Evolutionary conservation across 1,139 yeast genomes (phyloP), one percentile per base, ranked within the genome.

Genomic region (Nadsonia commutata): DNA sequence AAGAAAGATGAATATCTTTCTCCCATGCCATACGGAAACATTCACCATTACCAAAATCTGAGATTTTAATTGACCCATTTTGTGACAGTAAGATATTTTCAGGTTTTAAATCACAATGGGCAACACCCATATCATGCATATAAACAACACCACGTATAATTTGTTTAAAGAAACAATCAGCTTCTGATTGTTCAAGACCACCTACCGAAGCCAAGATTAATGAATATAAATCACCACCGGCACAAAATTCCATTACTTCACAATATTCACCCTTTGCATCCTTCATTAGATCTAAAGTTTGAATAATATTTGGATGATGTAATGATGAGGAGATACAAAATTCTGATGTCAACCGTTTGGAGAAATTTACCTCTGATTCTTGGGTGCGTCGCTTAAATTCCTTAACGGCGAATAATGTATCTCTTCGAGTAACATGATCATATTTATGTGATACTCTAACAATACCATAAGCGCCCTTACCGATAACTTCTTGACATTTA

Each of bases 11-110:
- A 38, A 88, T 74, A 27, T 83, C 85, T 41, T 71, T 70, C 57
- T 88, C 97, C 96, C 96, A 88, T 0, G 96, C 95, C 86, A 85
- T 85, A 51, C 79, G 79, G 65, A 88, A 88, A 60, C 95, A 86
- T 59, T 86, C 95, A 33, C 94, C 83, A 56, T 84, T 85, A 43
- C 97, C 97, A 58, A 88, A 88, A 65, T 88, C 97, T 2, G 95
- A 85, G 48, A 88, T 83, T 60, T 88, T 88, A 45, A 88, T 64
- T 19, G 74, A 67, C 38, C 97, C 97, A 47, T 72, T 70, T 39
- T 80, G 76, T 1, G 95, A 84, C 42, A 88, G 66, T 42, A 88
- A 65, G 36, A 88, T 63, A 60, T 88, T 88, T 56, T 88, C 97
- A 0, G 97, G 97, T 62, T 88, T 88, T 53, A 88, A 68, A 59